phyloP scores from a whole-genome alignment of 2,329 filamentous ascomycete genomes.

The Beauveria scarabaeidicola region DNA sequence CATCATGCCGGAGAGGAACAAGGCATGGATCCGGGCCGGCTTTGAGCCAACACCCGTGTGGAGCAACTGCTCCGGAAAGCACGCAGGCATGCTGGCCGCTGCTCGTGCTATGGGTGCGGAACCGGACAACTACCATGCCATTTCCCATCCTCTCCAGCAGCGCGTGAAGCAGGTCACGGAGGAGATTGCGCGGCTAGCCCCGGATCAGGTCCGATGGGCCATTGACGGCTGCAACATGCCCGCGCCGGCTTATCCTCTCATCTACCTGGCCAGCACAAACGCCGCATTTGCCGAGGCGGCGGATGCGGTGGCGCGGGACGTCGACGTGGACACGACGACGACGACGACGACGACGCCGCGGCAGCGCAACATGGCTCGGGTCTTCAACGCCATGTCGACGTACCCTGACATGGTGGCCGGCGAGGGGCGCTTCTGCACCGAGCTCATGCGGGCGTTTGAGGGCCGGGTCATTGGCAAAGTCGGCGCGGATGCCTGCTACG shows the following conservation, averaged over 20 bases:
- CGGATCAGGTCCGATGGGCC: slow-evolving; percentile 29
- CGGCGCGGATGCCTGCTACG: slow-evolving; percentile 41
- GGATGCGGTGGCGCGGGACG: slow-evolving; percentile 8
- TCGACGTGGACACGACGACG: background rate
- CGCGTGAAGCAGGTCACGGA: slow-evolving; percentile 28
- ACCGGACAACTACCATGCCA: slow-evolving; percentile 26
- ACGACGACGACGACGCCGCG: background rate
- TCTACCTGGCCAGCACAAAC: slow-evolving; percentile 26
- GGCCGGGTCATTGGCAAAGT: slow-evolving; percentile 36
- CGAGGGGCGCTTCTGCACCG: slow-evolving; percentile 37
- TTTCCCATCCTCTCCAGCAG: slow-evolving; percentile 29
- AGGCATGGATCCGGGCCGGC: slow-evolving; percentile 29
- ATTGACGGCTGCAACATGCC: slow-evolving; percentile 40
- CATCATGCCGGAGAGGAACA: slow-evolving; percentile 27
- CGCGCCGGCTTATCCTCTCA: slow-evolving; percentile 33
- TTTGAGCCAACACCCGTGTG: slow-evolving; percentile 29
- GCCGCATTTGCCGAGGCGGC: slow-evolving; percentile 29
- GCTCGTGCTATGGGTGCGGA: slow-evolving; percentile 27
- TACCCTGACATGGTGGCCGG: slow-evolving; percentile 37
- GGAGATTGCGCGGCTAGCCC: slow-evolving; percentile 24
- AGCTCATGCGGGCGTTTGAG: slow-evolving; percentile 31
- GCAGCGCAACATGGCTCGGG: slow-evolving; percentile 19
- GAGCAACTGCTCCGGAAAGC: slow-evolving; percentile 42
- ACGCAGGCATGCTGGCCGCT: slow-evolving; percentile 38
- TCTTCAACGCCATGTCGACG: slow-evolving; percentile 34